Evolutionary conservation across 257 asterid genomes (phyloP).

Genomic region (Solanum pennellii): DNA sequence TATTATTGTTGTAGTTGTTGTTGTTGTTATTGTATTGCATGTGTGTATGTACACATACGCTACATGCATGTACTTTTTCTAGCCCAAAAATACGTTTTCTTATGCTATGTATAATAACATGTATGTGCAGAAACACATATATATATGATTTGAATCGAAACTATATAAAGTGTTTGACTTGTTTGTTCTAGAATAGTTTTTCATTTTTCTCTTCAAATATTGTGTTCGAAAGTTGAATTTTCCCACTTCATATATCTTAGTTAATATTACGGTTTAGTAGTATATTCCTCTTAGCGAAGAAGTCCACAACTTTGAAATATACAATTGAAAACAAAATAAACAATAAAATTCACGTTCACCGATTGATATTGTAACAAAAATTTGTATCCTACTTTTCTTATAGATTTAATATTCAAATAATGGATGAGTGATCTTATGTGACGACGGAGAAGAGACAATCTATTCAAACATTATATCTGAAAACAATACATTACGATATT

Average conservation of each 20-base stretch:
- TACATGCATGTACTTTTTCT: background rate
- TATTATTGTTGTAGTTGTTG: accelerated
- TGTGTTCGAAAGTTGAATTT: background rate
- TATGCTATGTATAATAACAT: background rate
- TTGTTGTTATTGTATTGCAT: no score
- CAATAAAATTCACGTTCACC: no score
- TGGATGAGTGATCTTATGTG: no score
- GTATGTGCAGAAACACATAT: background rate
- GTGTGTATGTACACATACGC: background rate
- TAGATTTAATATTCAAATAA: no score
- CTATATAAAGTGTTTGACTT: background rate
- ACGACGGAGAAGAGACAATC: no score
- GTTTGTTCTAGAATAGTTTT: background rate
- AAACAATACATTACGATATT: no score
- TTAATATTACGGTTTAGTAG: background rate
- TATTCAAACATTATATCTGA: no score
- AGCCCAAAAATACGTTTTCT: background rate
- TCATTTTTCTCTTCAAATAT: background rate
- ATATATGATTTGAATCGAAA: background rate
- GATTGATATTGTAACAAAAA: no score
- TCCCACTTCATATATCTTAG: background rate
- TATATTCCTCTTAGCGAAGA: background rate
- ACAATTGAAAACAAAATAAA: background rate
- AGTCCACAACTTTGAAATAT: background rate
- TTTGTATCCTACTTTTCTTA: no score